Base-by-base conservation (phyloP, 2,329 filamentous ascomycete species). In the Diplodia scrobiculata region DNA sequence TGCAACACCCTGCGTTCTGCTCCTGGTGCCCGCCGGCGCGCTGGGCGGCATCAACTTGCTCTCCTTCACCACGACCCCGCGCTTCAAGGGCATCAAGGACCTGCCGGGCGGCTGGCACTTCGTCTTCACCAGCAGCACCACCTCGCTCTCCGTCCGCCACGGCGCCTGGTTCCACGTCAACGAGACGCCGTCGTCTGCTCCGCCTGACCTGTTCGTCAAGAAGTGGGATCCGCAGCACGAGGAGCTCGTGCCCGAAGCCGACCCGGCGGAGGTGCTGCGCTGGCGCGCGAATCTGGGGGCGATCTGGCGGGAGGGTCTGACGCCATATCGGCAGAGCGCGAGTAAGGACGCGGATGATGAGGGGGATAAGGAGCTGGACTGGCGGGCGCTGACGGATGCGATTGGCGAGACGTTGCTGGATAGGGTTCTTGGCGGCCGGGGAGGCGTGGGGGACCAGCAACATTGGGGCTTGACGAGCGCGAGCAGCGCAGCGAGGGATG, bases 61-160 rank as follows among this genome's bases (percentile, higher is more conserved):
- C 59, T 86, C 86, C 53, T 89, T 89, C 75, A 87, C 85, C 17
- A 84, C 85, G 3, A 85, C 86, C 11, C 79, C 84, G 11, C 83
- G 84, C 63, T 89, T 89, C 74, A 81, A 82, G 66, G 87, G 87
- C 32, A 83, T 89, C 70, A 86, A 84, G 68, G 81, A 85, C 69
- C 71, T 89, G 3, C 84, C 86, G 0, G 71, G 77, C 1, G 86
- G 86, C 51, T 81, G 83, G 72, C 87, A 89, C 72, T 88, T 89
- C 69, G 75, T 87, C 19, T 89, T 88, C 72, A 84, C 82, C 0
- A 83, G 85, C 27, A 82, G 83, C 21, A 86, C 84, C 65, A 80
- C 82, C 59, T 84, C 83, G 2, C 79, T 87, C 14, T 87, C 86
- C 0, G 78, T 88, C 32, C 81, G 87, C n/a, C 82, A 85, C 66